Evolutionary conservation across 495 filamentous ascomycete species (phyloP).

Genomic region (Haplographium delicatum): DNA sequence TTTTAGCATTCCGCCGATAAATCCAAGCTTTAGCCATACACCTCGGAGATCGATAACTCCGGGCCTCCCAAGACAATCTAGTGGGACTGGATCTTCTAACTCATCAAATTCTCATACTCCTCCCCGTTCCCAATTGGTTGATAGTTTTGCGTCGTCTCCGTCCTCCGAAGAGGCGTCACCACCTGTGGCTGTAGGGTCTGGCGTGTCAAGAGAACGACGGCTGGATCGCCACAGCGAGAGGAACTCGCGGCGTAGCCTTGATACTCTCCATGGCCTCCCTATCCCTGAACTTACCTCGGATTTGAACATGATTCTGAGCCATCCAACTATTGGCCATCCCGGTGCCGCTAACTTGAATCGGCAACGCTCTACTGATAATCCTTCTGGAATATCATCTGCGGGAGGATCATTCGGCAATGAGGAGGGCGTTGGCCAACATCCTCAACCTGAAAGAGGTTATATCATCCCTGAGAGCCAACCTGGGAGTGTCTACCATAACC

Average conservation of each 20-base stretch:
- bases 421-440: not conserved
- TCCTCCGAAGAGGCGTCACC: constrained; percentile 17
- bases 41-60: constrained; percentile 16
- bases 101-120: constrained; percentile 1
- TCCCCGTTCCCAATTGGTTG: not conserved
- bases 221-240: not conserved
- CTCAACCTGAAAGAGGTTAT: not conserved
- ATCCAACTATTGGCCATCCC: not conserved
- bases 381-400: not conserved
- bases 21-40: not conserved
- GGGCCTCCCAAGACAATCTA: constrained; percentile 3
- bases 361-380: not conserved
- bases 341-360: not conserved
- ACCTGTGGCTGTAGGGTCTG: constrained; percentile 18
- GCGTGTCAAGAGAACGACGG: constrained; percentile 1
- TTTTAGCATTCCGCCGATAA: not conserved
- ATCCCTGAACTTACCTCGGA: not conserved
- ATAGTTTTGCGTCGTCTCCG: not conserved
- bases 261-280: not conserved
- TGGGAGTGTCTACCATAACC: too few relatives aligned
- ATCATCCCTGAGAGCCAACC: too few relatives aligned
- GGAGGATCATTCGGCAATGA: not conserved
- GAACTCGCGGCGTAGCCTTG: constrained; percentile 5
- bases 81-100: not conserved
- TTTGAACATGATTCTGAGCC: not conserved